Evolutionary conservation across 2,329 filamentous ascomycete species (phyloP), one percentile per base, ranked within the genome.

Genomic region (Leptoxyphium fumago): DNA sequence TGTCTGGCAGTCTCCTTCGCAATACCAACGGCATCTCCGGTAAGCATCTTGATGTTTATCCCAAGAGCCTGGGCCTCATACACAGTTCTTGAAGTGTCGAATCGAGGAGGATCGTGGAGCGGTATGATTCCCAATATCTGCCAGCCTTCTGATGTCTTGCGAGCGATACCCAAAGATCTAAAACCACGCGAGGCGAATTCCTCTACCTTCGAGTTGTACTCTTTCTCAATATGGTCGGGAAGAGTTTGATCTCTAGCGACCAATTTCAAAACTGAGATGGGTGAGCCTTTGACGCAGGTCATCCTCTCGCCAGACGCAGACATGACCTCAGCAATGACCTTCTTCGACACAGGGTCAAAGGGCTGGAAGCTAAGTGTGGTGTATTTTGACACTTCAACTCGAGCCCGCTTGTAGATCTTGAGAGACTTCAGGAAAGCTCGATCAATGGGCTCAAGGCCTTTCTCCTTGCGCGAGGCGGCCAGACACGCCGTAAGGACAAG

Each of bases 101-200:
- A 79, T 71, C 81, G 80, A 48, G 81, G 81, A 59, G 81, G 81
- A 62, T 85, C 81, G 68, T 85, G 84, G 77, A 85, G 83, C 58
- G 81, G 82, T 62, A 85, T 73, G 69, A 85, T 78, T 63, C 81
- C 81, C 47, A 84, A 75, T 49, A 86, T 70, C 57, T 80, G 72
- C 81, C 81, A 83, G 59, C 72, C 75, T 62, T 77, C 78, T 56
- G 82, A 74, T 64, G 82, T 81, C 70, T 83, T 82, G 68, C 86
- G 85, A 58, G 86, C 86, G 70, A 94, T 83, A 74, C 86, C 86
- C 41, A 94, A 82, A 47, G 87, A 91, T 67, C 87, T 84, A 75
- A 93, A 94, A 71, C 87, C 87, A 76, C 87, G 84, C 57, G 80
- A 84, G 56, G 86, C 87, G 61, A 93, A 93, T 65, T 94, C 87